Evolutionary conservation across 345 rosid species (phyloP).

Genomic region (Psidium guajava): DNA sequence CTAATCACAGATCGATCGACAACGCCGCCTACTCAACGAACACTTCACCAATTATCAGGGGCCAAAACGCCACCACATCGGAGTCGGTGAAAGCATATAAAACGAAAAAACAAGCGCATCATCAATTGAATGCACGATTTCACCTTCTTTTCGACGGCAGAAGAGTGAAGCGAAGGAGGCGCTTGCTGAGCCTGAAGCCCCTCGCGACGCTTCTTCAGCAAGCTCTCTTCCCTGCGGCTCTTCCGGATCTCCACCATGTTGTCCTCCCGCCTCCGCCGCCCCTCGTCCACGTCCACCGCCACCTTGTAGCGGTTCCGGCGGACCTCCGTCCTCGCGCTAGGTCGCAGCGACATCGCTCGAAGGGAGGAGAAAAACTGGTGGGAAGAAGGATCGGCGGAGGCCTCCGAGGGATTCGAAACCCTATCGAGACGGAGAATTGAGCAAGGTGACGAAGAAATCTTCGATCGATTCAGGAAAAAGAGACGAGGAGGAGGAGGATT

Average conservation of each 20-base stretch:
- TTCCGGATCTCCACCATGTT: conserved; percentile 95
- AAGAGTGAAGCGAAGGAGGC: conserved; percentile 25
- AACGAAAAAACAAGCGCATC: background rate
- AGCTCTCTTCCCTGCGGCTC: conserved; percentile 73
- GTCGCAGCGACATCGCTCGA: conserved; percentile 56
- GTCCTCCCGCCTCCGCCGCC: conserved; percentile 79
- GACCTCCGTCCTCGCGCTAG: conserved; percentile 62
- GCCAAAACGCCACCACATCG: background rate
- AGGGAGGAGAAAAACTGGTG: background rate
- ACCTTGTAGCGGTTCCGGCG: conserved; percentile 73
- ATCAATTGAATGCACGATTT: background rate
- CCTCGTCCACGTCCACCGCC: conserved; percentile 81
- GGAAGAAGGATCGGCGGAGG: background rate
- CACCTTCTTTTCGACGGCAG: conserved; percentile 62
- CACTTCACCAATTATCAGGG: background rate
- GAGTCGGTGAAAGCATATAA: background rate
- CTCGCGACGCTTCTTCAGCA: conserved; percentile 82
- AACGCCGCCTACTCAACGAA: background rate
- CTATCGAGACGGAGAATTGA: background rate
- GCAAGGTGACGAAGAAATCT: background rate
- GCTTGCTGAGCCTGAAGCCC: conserved; percentile 48
- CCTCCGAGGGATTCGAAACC: background rate
- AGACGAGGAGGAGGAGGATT: background rate
- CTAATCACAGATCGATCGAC: background rate
- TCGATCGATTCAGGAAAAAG: background rate